phyloP scores from a whole-genome alignment of 2,329 filamentous ascomycete genomes.

The Paraphaeosphaeria sporulosa region DNA sequence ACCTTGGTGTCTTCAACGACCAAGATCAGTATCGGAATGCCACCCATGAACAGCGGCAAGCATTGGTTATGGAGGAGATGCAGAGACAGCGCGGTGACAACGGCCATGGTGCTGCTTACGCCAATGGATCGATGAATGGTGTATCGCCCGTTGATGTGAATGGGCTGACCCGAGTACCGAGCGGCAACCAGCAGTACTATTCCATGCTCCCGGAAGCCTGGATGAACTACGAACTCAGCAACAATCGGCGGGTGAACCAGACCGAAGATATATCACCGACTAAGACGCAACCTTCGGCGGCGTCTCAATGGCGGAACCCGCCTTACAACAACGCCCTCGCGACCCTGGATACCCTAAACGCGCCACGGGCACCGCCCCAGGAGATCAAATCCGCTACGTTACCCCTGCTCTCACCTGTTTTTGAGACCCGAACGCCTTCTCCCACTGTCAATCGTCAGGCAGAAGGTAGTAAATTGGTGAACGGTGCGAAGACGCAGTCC shows the following conservation, averaged over 20 bases:
- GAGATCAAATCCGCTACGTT: constrained; percentile 50
- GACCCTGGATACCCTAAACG: constrained; percentile 53
- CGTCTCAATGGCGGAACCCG: constrained; percentile 36
- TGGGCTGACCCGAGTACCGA: constrained; percentile 30
- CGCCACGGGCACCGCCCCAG: constrained; percentile 49
- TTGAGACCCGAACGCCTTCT: constrained; percentile 75
- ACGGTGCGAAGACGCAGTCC: constrained; percentile 36
- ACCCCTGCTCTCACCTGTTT: constrained; percentile 72
- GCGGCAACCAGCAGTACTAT: constrained; percentile 36
- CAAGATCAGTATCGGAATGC: constrained; percentile 36
- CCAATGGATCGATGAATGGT: constrained; percentile 36
- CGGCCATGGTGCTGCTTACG: constrained; percentile 30
- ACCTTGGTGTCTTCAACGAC: constrained; percentile 36
- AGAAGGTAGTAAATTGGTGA: constrained; percentile 37
- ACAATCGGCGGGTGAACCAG: constrained; percentile 30
- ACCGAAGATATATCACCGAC: constrained; percentile 41
- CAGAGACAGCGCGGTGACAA: constrained; percentile 36
- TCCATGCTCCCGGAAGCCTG: constrained; percentile 36
- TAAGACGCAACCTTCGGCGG: constrained; percentile 29
- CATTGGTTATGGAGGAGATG: constrained; percentile 42
- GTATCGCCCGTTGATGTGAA: constrained; percentile 28
- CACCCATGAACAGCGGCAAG: constrained; percentile 40
- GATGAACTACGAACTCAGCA: constrained; percentile 36
- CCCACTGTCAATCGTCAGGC: constrained; percentile 63
- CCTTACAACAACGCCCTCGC: constrained; percentile 41